Evolutionary conservation across 805 yeast genomes (phyloP), one percentile per base, ranked within the genome.

Genomic region (Metschnikowia noctiluminum): DNA sequence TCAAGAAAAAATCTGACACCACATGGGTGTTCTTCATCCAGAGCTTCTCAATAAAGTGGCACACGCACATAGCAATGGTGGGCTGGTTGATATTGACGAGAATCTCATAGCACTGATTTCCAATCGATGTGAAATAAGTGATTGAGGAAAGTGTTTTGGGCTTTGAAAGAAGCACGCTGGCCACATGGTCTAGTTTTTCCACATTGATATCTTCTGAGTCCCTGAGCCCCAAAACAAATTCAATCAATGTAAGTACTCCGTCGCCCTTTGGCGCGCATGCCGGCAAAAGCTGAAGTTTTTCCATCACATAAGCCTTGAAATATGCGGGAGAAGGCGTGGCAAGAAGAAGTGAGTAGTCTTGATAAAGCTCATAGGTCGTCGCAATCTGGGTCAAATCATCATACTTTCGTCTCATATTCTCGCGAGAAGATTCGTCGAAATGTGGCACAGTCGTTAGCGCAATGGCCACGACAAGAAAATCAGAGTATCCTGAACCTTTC

Each of bases 221-320:
- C 48, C 96, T 71, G 27, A 87, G 70, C 0, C 96, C 96, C 12
- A 87, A 70, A 0, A 87, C 73, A 53, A 87, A 81, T 63, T 92
- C 97, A 28, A 90, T 74, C 43, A 92, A 65, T 1, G 90, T 76
- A 28, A 79, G 66, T 1, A 94, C 81, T 0, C 98, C 97, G 58
- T 85, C 84, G 1, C 65, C 50, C 21, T 57, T 63, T 2, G 76
- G 64, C 26, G 95, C 75, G 38, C 74, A 64, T 16, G 80, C 62
- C 1, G 87, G 85, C 28, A 89, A 64, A 3, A 62, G 51, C 0
- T 85, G 77, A 3, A 92, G 69, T 42, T 76, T 70, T 0, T 65
- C 51, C 42, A 84, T 63, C 4, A 87, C 71, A 48, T 75, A 69
- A 6, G 54, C 54, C 42, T 75, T 74, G 57, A 81, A 81, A 62